These are phyloP conservation scores for Metroxylon sagu DNA, from an alignment of 176 grass and related monocot genomes.

Conservation along the genomic window DNA sequence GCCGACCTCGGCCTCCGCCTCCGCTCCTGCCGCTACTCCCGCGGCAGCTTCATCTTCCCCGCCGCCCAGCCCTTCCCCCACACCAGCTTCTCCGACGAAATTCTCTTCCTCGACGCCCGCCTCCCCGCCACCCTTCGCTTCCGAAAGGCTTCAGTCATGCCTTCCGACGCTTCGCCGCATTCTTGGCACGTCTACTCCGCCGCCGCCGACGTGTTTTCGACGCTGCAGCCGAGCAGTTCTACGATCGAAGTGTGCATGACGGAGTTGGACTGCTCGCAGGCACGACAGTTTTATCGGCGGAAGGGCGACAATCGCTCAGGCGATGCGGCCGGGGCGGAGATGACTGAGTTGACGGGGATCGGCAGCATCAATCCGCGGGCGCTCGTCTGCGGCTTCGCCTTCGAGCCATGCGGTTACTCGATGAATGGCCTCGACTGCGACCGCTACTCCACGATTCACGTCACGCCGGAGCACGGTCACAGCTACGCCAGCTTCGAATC, in stretches of 20 bases:
- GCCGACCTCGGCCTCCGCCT: slow-evolving; percentile 22
- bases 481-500: slow-evolving; percentile 47
- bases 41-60: slow-evolving; percentile 33
- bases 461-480: slow-evolving; percentile 43
- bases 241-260: slow-evolving; percentile 41
- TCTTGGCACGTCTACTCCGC: slow-evolving; percentile 34
- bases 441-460: slow-evolving; percentile 40
- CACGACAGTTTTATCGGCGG: slow-evolving; percentile 10
- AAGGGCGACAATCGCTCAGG: slow-evolving; percentile 14
- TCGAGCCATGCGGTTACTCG: slow-evolving; percentile 40
- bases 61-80: slow-evolving; percentile 31
- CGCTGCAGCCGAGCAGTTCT: not conserved
- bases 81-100: slow-evolving; percentile 34
- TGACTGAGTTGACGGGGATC: slow-evolving; percentile 25
- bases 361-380: slow-evolving; percentile 12
- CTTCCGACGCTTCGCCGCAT: not conserved
- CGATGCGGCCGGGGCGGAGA: slow-evolving; percentile 22
- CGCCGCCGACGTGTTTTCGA: not conserved
- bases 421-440: slow-evolving; percentile 34
- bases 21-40: slow-evolving; percentile 26
- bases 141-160: slow-evolving; percentile 9
- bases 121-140: slow-evolving; percentile 13
- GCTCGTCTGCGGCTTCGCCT: slow-evolving; percentile 30
- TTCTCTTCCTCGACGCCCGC: slow-evolving; percentile 20
- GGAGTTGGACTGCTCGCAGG: slow-evolving; percentile 22